Evolutionary conservation across 148 eudicot species (phyloP).

Genomic region (Chenopodium album): DNA sequence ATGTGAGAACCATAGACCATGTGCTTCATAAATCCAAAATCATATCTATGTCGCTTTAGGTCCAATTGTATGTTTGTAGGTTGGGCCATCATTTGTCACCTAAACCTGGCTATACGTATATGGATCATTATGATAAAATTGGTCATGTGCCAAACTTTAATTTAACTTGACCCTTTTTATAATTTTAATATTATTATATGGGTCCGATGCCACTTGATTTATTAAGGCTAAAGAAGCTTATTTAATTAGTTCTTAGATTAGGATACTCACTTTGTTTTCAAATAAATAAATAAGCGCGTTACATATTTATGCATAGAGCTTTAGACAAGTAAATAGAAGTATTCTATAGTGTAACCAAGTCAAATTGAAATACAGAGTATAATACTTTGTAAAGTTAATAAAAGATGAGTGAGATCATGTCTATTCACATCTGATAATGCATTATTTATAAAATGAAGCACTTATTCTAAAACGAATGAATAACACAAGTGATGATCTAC

Average conservation of each 20-base stretch:
- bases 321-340: no score
- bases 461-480: no score
- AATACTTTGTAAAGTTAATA: no score
- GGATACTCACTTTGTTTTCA: no score
- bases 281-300: no score
- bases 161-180: neutral
- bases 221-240: neutral
- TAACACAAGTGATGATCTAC: no score
- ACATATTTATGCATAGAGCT: no score
- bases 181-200: neutral
- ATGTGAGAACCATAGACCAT: neutral
- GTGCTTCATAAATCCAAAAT: constrained; percentile 2
- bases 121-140: neutral
- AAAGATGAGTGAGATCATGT: no score
- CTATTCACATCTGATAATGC: no score
- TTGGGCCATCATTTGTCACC: constrained; percentile 3
- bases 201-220: neutral
- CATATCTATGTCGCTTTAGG: neutral
- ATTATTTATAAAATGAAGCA: no score
- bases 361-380: no score
- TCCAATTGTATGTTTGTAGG: neutral
- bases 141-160: neutral
- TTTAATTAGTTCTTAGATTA: neutral
- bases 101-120: neutral
- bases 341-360: no score